These are phyloP conservation scores for Tulasnella sp. DNA, from an alignment of 768 basidiomycete species.

Conservation along the genomic window DNA sequence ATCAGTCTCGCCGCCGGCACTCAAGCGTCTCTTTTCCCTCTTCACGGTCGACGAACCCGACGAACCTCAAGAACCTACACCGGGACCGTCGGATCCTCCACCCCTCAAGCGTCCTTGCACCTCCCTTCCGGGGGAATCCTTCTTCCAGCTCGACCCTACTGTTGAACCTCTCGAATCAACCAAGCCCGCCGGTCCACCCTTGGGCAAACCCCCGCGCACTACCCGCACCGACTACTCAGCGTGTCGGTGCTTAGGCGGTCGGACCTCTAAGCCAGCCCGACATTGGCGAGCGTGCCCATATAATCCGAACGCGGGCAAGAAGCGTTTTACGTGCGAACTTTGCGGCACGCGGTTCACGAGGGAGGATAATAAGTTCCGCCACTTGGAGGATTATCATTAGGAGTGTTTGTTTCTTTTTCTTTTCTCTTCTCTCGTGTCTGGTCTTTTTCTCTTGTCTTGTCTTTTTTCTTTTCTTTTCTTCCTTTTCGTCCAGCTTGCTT, in stretches of 20 bases:
- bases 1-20: not conserved
- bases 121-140: not conserved
- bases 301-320: not conserved
- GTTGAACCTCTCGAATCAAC: not conserved
- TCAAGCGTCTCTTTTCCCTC: not conserved
- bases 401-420: not conserved
- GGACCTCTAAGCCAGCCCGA: not conserved
- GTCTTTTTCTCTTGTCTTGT: too few species aligned
- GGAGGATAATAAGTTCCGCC: not conserved
- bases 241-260: not conserved
- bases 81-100: not conserved
- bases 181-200: not conserved
- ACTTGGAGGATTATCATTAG: not conserved
- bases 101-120: not conserved
- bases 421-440: not conserved
- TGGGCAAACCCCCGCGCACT: not conserved
- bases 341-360: not conserved
- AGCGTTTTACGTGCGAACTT: not conserved
- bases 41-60: not conserved
- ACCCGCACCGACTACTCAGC: not conserved
- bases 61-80: not conserved
- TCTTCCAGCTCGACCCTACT: not conserved
- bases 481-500: too few species aligned
- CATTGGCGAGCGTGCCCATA: not conserved
- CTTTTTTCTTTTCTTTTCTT: not conserved